Base-by-base conservation (phyloP, 1,284 basidiomycete genomes). In the Stygiomarasmius scandens region DNA sequence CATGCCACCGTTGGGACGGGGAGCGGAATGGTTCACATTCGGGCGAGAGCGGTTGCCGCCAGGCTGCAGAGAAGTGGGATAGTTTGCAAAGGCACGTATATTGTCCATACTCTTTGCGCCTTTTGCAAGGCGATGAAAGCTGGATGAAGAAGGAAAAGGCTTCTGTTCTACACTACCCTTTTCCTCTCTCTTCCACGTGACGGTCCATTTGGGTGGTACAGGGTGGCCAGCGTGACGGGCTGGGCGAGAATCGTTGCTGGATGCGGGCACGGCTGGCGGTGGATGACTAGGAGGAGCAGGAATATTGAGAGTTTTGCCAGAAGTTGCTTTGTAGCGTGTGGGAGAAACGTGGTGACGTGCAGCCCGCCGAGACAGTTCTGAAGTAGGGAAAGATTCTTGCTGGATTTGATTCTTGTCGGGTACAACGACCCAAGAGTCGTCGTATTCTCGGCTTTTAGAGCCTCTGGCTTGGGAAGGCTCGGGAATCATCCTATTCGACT, bases 31-130 rank as follows among this genome's bases (percentile, higher is more conserved):
- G 36, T 73, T 62, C 5, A 67, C 67, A 46, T 65, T 65, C 25
- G 66, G 64, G 16, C 59, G 60, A 48, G 70, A 70, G 46, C 44
- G 50, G 27, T 47, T 12, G 2, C 71, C 63, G 36, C 74, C 75
- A 54, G 78, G 71, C 60, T 70, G 73, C 36, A 75, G 66, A 55
- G 59, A 75, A 3, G 72, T 55, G n/a, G 75, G 77, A 57, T 75
- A 69, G 22, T 47, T 52, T 32, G 38, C 49, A 3, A 25, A 63
- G 48, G 67, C 72, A 49, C 80, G 75, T 46, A 87, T 71, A 60
- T 84, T 82, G 61, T 80, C 80, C 76, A 86, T 81, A 63, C 85
- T 87, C 70, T 85, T 86, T 10, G 80, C 71, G 43, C 66, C 72
- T 59, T 78, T 79, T 16, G 65, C 68, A 56, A 74, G 66, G 45